Base-by-base conservation (phyloP, 768 basidiomycete genomes). In the Pseudohyphozyma bogoriensis region DNA sequence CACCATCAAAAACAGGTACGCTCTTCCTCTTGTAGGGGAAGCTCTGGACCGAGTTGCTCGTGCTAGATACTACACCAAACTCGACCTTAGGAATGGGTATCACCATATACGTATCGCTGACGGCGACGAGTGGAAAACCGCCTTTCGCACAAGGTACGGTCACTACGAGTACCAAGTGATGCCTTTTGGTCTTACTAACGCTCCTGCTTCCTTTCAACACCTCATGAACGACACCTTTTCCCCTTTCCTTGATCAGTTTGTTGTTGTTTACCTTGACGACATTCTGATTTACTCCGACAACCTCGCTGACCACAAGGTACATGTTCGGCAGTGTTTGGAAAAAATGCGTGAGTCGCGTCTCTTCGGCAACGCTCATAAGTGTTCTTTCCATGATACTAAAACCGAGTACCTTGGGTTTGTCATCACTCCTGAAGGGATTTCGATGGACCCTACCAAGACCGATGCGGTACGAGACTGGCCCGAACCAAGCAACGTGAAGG, bases 51-150 rank as follows among this genome's bases (percentile, higher is more conserved):
- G 65, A 40, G 64, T 73, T 6, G 69, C 68, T 57, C 72, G 71
- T 10, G 62, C 66, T n/a, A 51, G 28, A 39, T 13, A 37, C 54
- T 74, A 72, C 54, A 72, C 70, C 12, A 72, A 70, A 44, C 18
- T 79, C 47, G 76, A 79, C 57, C 72, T 79, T 29, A 71, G 73
- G 29, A 69, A 71, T 45, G 76, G 74, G 0, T 80, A 74, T 63
- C 75, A 79, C 63, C 75, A 77, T 16, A 65, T 80, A 22, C 66
- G 75, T 3, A 75, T 80, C 46, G 61, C 66, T 4, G 70, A 73
- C 20, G 77, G 77, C 0, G 73, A 78, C 56, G 72, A 78, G 66
- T 75, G 73, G 75, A 79, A 78, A 24, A 78, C 77, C 0, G 77
- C 76, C 0, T 75, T 79, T 0, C 63, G 63, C 0, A 79, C 76